Evolutionary conservation across 2,329 filamentous ascomycete genomes (phyloP).

Genomic region (Dothiorella sarmentorum): DNA sequence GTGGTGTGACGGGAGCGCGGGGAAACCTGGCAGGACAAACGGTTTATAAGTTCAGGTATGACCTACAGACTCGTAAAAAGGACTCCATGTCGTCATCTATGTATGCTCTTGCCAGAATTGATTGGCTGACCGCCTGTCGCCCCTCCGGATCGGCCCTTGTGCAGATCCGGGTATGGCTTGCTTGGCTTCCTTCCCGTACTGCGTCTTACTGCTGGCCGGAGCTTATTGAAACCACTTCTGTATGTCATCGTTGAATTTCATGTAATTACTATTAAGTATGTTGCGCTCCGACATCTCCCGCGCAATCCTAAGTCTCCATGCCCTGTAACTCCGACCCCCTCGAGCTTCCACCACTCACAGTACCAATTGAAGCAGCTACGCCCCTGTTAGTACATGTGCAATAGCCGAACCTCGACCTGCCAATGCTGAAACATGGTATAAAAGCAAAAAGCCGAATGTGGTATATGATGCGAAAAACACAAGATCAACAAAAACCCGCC

Average conservation of each 20-base stretch:
- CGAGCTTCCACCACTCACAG: not conserved
- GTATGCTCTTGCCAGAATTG: not conserved
- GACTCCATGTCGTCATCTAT: slow-evolving; percentile 5
- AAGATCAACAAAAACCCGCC: not conserved
- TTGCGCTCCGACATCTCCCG: not conserved
- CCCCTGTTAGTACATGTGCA: not conserved
- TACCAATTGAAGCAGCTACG: not conserved
- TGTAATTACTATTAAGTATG: slow-evolving; percentile 10
- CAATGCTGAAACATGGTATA: not conserved
- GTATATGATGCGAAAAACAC: slow-evolving; percentile 8
- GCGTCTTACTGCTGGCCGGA: too few species aligned
- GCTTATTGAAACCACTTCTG: too few species aligned
- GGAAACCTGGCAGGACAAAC: not conserved
- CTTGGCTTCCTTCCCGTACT: too few species aligned
- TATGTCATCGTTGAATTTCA: not conserved
- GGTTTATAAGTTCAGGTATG: not conserved
- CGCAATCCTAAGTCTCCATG: not conserved
- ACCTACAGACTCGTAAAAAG: not conserved
- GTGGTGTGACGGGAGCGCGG: not conserved
- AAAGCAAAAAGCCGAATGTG: not conserved
- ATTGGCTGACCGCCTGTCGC: not conserved
- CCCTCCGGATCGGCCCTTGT: not conserved
- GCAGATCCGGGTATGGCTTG: too few species aligned
- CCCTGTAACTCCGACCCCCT: not conserved
- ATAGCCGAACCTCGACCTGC: not conserved